These are phyloP conservation scores for Mrakia gelida DNA, from an alignment of 768 basidiomycete genomes.

Conservation along the genomic window DNA sequence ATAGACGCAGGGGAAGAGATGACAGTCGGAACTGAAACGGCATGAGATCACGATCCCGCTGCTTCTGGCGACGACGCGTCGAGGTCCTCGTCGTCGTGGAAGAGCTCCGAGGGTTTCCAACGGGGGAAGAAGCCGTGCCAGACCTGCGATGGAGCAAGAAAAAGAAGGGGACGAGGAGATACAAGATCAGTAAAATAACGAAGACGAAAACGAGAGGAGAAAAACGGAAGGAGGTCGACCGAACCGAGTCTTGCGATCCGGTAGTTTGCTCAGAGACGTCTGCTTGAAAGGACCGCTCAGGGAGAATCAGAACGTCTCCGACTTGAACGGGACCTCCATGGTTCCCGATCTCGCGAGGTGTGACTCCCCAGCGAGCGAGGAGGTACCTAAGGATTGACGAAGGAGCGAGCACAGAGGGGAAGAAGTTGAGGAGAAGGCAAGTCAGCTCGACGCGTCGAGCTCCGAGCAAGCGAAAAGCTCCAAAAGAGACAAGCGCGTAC, in stretches of 20 bases:
- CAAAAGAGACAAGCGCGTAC: neutral
- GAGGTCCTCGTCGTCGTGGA: neutral
- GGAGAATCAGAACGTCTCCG: conserved; percentile 28
- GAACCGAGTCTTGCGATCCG: conserved; percentile 17
- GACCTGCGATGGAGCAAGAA: neutral
- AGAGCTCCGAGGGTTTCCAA: neutral
- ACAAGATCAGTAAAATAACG: neutral
- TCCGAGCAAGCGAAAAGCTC: neutral
- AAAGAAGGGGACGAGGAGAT: neutral
- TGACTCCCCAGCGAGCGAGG: conserved; percentile 22
- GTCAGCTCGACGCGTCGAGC: neutral
- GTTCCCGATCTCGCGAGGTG: conserved; percentile 15
- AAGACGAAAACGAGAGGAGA: neutral
- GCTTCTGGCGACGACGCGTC: neutral
- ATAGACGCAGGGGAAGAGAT: too few relatives aligned
- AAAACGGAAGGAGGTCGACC: neutral
- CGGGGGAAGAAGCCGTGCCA: conserved; percentile 15
- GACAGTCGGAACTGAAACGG: neutral
- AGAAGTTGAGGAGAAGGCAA: too few relatives aligned
- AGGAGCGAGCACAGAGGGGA: neutral
- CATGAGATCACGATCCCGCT: neutral
- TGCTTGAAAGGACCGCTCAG: conserved; percentile 21
- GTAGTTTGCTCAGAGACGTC: conserved; percentile 24
- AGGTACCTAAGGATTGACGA: neutral
- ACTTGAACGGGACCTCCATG: conserved; percentile 16